Evolutionary conservation across 495 filamentous ascomycete species (phyloP), one percentile per base, ranked within the genome.

Genomic region (Penicillium cosmopolitanum): DNA sequence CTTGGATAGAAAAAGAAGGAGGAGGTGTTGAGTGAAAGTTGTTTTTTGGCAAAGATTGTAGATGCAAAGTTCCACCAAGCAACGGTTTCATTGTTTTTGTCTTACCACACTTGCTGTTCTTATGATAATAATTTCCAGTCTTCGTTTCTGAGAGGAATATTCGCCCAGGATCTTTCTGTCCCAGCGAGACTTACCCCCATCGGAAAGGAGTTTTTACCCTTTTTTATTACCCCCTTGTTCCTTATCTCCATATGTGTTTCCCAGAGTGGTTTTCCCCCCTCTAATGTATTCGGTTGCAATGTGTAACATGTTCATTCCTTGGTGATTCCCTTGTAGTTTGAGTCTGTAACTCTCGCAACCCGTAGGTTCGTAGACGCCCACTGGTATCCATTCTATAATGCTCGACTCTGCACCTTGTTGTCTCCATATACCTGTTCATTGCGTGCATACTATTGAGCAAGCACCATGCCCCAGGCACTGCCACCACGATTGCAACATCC

Each of bases 111-210:
- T 64, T 73, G 72, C 68, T 68, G 69, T 71, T 73, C 71, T 77
- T 68, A 77, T 75, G 74, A 78, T 78, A 77, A 77, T 80, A 77
- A 78, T 78, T 75, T 69, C 46, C 21, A 31, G 46, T 48, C 70
- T 73, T 70, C 71, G 71, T 68, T 63, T 77, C 28, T 31, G 28
- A 31, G 71, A 69, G 70, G 73, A 74, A 75, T 66, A 69, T 72
- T 69, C 67, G 58, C 62, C 60, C 28, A 67, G 66, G 59, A 63
- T 64, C 28, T 31, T 31, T 68, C 53, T 66, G 64, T 69, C 68
- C 70, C 66, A 59, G 60, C 54, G 55, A 64, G 60, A 65, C 64
- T 56, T 46, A 34, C 56, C 38, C 52, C 38, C 51, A 62, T 62
- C 57, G 58, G 66, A 63, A 62, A 66, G 61, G 63, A 65, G 62